phyloP scores from a whole-genome alignment of 2,329 filamentous ascomycete species.

The Colletotrichum sidae region DNA sequence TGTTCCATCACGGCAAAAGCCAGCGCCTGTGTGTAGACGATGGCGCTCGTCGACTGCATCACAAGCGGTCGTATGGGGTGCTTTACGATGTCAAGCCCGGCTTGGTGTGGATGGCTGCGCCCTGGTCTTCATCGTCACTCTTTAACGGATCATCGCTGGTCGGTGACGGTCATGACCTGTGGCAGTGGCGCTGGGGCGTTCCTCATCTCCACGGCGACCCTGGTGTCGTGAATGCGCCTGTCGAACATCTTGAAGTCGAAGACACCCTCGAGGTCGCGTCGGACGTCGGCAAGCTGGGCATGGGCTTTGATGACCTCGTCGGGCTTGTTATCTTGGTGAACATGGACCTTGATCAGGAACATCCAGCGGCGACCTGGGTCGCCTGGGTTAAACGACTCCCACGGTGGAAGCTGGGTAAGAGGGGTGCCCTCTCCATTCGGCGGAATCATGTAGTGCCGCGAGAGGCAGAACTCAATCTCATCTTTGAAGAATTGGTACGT shows the following conservation, averaged over 20 bases:
- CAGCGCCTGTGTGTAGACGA: too few relatives aligned
- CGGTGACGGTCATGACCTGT: slow-evolving; percentile 40
- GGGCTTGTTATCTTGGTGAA: slow-evolving; percentile 67
- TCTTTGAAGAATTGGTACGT: slow-evolving; percentile 64
- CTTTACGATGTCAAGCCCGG: not conserved
- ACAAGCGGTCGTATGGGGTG: not conserved
- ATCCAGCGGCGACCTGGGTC: slow-evolving; percentile 66
- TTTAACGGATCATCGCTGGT: slow-evolving; percentile 27
- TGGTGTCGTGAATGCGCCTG: slow-evolving; percentile 65
- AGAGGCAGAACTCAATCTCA: slow-evolving; percentile 66
- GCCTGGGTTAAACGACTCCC: slow-evolving; percentile 58
- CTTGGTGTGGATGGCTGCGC: not conserved
- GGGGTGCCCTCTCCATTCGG: slow-evolving; percentile 47
- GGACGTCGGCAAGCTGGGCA: slow-evolving; percentile 60
- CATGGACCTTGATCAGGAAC: slow-evolving; percentile 64
- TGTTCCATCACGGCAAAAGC: too few relatives aligned
- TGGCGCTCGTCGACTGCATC: too few relatives aligned
- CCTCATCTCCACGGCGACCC: slow-evolving; percentile 53
- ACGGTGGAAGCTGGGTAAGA: slow-evolving; percentile 56
- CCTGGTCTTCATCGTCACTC: too few relatives aligned
- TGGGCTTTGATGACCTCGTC: slow-evolving; percentile 67
- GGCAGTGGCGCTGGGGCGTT: slow-evolving; percentile 49
- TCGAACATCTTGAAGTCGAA: slow-evolving; percentile 65
- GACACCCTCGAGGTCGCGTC: slow-evolving; percentile 61
- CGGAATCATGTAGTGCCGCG: slow-evolving; percentile 57